Base-by-base conservation (phyloP, 495 filamentous ascomycete genomes). In the Emericellopsis terricola region DNA sequence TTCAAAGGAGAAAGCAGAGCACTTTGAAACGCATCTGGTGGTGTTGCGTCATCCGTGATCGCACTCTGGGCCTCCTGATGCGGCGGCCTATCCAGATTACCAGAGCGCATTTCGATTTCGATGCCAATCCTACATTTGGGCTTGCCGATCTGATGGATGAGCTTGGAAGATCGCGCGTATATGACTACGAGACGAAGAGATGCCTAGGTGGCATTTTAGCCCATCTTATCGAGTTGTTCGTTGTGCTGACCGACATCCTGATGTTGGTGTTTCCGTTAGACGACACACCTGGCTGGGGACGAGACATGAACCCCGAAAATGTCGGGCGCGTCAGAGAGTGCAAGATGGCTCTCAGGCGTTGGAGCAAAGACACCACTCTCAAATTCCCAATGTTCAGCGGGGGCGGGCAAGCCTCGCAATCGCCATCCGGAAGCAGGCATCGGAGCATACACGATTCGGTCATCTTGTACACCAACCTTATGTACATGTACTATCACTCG, bases 1-100 rank as follows among this genome's bases (percentile, higher is more conserved):
- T 31, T 45, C 17, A 50, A 50, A 36, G 50, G 47, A 32, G 42
- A 47, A 26, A 54, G 45, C 23, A 26, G 23, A 26, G 11, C 19
- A 38, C 29, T 14, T 32, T 54, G 8, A 65, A 64, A 38, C 50
- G 62, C 4, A 38, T 67, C 15, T 65, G 60, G 60, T 65, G 64
- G 62, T 60, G 59, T 13, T 61, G 62, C 28, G 41, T 66, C 18
- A 50, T 68, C 2, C 61, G 64, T 19, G 64, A 68, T 46, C 56
- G 62, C 23, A 61, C 60, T 21, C 32, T 68, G 8, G 53, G 52
- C 20, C 55, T 68, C 19, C 60, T 61, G 8, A 49, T 66, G 10
- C 60, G 61, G 28, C 55, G 62, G 13, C 54, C 53, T 20, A 49
- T 64, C 7, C 62, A 65, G 36, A 50, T 68, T 19, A 58, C 56